These are phyloP conservation scores for Calocybe cyanea DNA, from an alignment of 768 basidiomycete species.

Conservation along the genomic window DNA sequence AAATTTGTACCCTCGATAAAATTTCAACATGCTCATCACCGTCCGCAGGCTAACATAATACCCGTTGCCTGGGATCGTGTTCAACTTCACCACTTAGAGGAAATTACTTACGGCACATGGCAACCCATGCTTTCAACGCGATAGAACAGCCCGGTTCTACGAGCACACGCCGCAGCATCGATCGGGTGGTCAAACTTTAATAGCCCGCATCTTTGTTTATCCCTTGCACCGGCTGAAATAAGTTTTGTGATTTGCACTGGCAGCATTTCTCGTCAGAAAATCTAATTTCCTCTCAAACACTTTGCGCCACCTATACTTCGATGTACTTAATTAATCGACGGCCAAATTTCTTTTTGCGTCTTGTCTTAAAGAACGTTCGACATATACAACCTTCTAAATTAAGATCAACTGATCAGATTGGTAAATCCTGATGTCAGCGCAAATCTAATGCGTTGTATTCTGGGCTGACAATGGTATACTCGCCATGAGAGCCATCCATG, in stretches of 20 bases:
- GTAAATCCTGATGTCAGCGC: no score
- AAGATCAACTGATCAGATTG: no score
- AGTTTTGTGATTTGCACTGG: no score
- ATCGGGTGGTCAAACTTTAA: no score
- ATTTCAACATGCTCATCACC: constrained; percentile 1
- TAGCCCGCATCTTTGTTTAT: not conserved
- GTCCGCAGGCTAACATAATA: constrained; percentile 59
- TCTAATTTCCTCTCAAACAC: not conserved
- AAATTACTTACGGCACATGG: constrained; percentile 65
- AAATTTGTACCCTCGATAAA: constrained; percentile 2
- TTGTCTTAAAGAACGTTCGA: no score
- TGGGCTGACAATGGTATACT: no score
- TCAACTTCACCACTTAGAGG: constrained; percentile 68
- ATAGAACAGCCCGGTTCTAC: not conserved
- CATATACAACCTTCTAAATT: no score
- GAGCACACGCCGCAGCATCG: not conserved
- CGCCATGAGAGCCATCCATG: no score
- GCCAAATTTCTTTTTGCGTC: no score
- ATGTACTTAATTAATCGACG: no score
- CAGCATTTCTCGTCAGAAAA: no score
- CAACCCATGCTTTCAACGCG: constrained; percentile 56
- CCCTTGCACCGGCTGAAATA: not conserved
- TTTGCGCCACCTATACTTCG: not conserved
- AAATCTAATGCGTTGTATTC: no score
- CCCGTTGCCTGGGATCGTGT: constrained; percentile 68